Base-by-base conservation (phyloP, 2,329 filamentous ascomycete genomes). In the Peltaster fructicola region DNA sequence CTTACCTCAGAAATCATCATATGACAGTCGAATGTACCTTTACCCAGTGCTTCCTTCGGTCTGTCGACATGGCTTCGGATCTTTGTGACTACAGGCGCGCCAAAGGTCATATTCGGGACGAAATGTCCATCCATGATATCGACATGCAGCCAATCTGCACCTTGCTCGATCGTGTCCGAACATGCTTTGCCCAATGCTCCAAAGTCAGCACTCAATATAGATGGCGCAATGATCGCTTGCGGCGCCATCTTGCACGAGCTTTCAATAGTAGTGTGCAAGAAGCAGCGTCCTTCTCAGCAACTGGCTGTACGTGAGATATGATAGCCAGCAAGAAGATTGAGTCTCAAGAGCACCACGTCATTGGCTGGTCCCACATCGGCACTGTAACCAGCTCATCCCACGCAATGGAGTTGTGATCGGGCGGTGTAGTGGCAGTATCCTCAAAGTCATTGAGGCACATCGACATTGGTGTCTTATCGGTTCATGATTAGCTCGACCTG, bases 41-140 rank as follows among this genome's bases (percentile, higher is more conserved):
- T 77, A 26, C 78, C 82, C 38, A 75, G 61, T 16, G 65, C 65
- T 25, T 65, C 59, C 19, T 62, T 61, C 3, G 82, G 84, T 39
- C 65, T 64, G 29, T 80, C 73, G 42, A 98, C 84, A 44, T 92
- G 78, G 22, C 68, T 63, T 34, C 88, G 73, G 43, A 98, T 88
- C 61, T 85, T 91, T 40, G 81, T 85, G 22, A 98, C 88, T 17
- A 98, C 82, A 4, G 85, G 84, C 11, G 85, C 73, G 31, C 88
- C 88, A 47, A 95, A 93, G 23, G 88, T 95, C 53, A 98, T 82
- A 58, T 98, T 98, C 25, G 88, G 88, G 20, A 98, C 88, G 47
- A 98, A 98, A 52, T 98, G 88, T 29, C 88, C 88, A 52, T 98
- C 88, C 85, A 90, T 84, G 50, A 93, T 93, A 53, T 95, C 85